Evolutionary conservation across 805 yeast species (phyloP).

Genomic region (Wickerhamiella vanderwaltii): DNA sequence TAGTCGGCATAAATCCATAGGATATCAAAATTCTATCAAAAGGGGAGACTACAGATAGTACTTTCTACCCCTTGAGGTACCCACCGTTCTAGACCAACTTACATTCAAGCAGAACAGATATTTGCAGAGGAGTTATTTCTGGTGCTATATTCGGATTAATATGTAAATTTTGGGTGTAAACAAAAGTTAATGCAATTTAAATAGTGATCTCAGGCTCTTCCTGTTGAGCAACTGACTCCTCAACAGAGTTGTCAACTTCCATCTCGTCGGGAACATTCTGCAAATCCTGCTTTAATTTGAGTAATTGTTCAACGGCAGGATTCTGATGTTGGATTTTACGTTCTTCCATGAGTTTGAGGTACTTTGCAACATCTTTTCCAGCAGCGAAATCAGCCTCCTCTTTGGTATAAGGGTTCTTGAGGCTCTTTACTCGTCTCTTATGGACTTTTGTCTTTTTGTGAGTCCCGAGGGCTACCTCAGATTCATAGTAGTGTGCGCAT

Average conservation of each 20-base stretch:
- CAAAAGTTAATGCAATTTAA: too few species aligned
- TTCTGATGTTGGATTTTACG: slow-evolving; percentile 17
- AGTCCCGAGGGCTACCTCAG: slow-evolving; percentile 53
- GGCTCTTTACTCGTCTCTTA: slow-evolving; percentile 69
- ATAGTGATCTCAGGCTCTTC: neutral
- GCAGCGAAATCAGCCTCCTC: slow-evolving; percentile 87
- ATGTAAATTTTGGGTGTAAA: too few species aligned
- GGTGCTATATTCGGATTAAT: too few species aligned
- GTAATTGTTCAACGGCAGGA: slow-evolving; percentile 4
- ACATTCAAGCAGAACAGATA: too few species aligned
- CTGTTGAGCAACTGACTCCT: neutral
- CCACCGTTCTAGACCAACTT: too few species aligned
- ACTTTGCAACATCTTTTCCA: slow-evolving; percentile 62
- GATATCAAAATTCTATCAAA: too few species aligned
- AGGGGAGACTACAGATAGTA: too few species aligned
- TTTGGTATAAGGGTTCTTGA: slow-evolving; percentile 71
- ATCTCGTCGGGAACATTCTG: slow-evolving; percentile 5
- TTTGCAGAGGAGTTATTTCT: too few species aligned
- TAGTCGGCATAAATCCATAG: too few species aligned
- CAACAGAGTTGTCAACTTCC: slow-evolving; percentile 6
- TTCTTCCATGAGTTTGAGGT: slow-evolving; percentile 44
- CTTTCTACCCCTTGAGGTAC: too few species aligned
- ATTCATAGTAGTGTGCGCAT: slow-evolving; percentile 85
- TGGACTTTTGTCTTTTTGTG: slow-evolving; percentile 73
- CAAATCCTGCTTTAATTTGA: slow-evolving; percentile 8